phyloP scores from a whole-genome alignment of 192 early-diverging fungal genomes.

The Coemansia sp. region DNA sequence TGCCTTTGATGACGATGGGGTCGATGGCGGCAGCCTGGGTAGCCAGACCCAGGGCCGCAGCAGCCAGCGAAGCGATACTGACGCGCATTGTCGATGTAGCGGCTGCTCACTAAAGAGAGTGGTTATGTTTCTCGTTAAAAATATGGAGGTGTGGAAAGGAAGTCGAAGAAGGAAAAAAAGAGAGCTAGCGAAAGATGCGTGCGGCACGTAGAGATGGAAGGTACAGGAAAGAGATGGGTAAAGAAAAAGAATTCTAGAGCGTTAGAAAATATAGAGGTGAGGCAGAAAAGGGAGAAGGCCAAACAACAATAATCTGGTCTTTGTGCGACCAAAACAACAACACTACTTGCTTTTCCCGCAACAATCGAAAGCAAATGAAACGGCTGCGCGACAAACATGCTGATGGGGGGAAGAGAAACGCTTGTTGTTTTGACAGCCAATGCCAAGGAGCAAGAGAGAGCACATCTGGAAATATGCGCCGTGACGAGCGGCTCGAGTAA shows the following conservation, averaged over 20 bases:
- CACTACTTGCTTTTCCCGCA: not conserved
- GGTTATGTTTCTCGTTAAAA: not conserved
- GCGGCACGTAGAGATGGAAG: not conserved
- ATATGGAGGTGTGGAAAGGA: not conserved
- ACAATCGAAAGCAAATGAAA: not conserved
- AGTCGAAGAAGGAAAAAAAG: not conserved
- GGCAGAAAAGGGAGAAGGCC: not conserved
- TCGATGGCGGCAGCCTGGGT: conserved; percentile 55
- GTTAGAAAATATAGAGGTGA: not conserved
- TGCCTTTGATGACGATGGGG: conserved; percentile 65
- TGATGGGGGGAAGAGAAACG: too few relatives aligned
- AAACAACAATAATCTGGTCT: not conserved
- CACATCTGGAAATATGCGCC: not conserved
- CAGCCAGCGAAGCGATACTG: conserved; percentile 18
- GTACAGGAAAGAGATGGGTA: not conserved
- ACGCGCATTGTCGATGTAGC: conserved; percentile 28
- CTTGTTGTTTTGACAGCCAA: not conserved
- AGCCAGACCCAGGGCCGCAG: conserved; percentile 33
- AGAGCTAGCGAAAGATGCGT: not conserved
- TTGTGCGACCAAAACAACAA: not conserved
- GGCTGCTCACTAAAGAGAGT: not conserved
- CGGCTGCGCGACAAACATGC: not conserved
- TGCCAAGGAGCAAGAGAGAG: not conserved
- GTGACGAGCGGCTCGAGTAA: too few relatives aligned
- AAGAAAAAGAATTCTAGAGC: not conserved